A percentile compares a stretch with the other conserved stretches of the same genome.
phyloP scores from a whole-genome alignment of 208 protist genomes.

The Leishmania major region DNA sequence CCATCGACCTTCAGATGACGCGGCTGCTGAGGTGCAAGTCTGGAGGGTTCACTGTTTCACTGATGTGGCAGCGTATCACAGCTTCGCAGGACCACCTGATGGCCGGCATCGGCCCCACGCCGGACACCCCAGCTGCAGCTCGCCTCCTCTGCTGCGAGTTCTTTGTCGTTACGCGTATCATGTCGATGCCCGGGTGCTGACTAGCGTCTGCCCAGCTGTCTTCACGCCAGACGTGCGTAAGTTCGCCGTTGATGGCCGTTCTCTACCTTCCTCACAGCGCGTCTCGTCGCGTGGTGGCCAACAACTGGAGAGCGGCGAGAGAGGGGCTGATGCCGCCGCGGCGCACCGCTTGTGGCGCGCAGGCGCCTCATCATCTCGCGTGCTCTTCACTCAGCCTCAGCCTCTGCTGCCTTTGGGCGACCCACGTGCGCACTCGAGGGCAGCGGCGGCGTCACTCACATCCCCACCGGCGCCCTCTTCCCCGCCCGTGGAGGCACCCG shows the following conservation, averaged over 20 bases:
- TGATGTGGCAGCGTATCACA: background rate
- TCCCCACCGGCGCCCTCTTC: background rate
- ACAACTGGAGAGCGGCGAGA: background rate
- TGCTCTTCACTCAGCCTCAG: slow-evolving; percentile 28
- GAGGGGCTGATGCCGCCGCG: background rate
- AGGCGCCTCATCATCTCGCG: slow-evolving; percentile 6
- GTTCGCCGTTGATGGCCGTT: background rate
- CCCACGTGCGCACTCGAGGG: background rate
- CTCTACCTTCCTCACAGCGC: background rate
- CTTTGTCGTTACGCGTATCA: slow-evolving; percentile 28
- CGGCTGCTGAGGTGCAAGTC: slow-evolving; percentile 7
- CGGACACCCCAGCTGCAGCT: background rate
- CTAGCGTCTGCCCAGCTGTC: background rate
- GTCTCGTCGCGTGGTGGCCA: background rate
- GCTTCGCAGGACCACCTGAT: background rate
- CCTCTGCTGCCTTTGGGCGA: background rate
- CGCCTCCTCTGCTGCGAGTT: slow-evolving; percentile 7
- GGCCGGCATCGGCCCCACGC: background rate
- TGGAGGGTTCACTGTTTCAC: slow-evolving; percentile 25
- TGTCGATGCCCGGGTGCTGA: slow-evolving; percentile 24
- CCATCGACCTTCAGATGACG: background rate
- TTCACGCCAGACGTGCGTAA: background rate
- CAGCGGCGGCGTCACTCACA: background rate
- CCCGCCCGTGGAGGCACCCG: background rate
- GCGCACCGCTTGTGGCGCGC: background rate